These are phyloP conservation scores for Cunninghamia lanceolata DNA, from an alignment of 75 land plant genomes.

Conservation along the genomic window DNA sequence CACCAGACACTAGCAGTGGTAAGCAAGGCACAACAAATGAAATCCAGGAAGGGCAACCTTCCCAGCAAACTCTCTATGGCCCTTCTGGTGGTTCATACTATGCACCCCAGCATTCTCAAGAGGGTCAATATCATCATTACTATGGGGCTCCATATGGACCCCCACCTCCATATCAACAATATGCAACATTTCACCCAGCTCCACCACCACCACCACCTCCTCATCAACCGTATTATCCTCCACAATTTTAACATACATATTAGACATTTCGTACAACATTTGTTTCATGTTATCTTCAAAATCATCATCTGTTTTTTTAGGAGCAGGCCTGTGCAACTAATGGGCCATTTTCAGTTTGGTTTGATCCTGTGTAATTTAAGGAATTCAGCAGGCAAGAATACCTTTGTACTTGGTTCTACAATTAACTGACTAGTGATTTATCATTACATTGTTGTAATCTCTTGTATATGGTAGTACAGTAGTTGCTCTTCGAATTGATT, in stretches of 20 bases:
- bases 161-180: conserved; percentile 35
- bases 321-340: not conserved
- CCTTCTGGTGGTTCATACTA: conserved; percentile 14
- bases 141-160: conserved; percentile 51
- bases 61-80: conserved; percentile 18
- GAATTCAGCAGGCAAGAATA: not conserved
- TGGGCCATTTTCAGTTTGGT: not conserved
- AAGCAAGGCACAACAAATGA: conserved; percentile 31
- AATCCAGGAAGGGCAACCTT: conserved; percentile 24
- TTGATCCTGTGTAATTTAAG: not conserved
- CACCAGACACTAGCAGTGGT: conserved; percentile 43
- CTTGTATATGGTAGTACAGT: not conserved
- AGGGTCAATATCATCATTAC: conserved; percentile 23
- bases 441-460: not conserved
- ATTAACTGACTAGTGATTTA: not conserved
- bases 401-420: not conserved
- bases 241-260: not conserved
- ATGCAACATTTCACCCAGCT: conserved; percentile 20
- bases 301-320: not conserved
- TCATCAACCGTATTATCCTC: not conserved
- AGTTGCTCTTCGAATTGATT: not conserved
- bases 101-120: conserved; percentile 30
- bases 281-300: not conserved
- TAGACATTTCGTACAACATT: not conserved
- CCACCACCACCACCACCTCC: not conserved